Percentiles rank a stretch among this genome's conserved stretches.
Conservation (phyloP, 73 alveolate genomes). For the Paramecium tetraurelia region DNA sequence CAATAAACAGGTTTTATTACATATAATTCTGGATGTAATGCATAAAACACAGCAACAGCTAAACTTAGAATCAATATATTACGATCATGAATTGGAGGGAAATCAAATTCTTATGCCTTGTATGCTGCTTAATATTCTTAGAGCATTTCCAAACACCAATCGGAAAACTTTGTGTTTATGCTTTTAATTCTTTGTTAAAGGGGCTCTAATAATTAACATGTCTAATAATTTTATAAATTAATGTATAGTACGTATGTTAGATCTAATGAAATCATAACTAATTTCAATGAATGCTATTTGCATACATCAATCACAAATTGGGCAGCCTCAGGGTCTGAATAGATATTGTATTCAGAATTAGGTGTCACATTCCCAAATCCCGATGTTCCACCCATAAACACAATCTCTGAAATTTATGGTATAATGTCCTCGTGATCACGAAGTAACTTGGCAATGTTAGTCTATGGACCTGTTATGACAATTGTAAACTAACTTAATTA, state of each 20-base stretch:
- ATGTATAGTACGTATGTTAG: background rate
- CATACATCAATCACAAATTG: background rate
- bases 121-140: background rate
- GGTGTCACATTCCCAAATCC: slow-evolving; percentile 34
- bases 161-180: background rate
- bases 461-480: background rate
- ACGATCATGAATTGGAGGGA: slow-evolving; percentile 18
- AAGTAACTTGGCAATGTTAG: slow-evolving; percentile 14
- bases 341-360: slow-evolving; percentile 36
- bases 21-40: background rate
- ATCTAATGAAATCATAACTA: slow-evolving; percentile 6
- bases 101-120: slow-evolving; percentile 35
- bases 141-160: slow-evolving; percentile 31
- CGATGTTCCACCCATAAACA: slow-evolving; percentile 45
- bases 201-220: background rate
- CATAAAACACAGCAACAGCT: slow-evolving; percentile 37
- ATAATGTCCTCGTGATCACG: background rate
- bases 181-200: background rate
- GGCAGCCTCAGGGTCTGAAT: slow-evolving; percentile 38
- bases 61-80: background rate
- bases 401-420: background rate
- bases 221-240: background rate
- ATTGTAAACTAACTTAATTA: background rate
- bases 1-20: background rate
- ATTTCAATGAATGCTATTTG: background rate